A percentile compares a stretch with the other conserved stretches of the same genome.
Conservation (phyloP, 106 monocot species). For the Apostasia ramifera region DNA sequence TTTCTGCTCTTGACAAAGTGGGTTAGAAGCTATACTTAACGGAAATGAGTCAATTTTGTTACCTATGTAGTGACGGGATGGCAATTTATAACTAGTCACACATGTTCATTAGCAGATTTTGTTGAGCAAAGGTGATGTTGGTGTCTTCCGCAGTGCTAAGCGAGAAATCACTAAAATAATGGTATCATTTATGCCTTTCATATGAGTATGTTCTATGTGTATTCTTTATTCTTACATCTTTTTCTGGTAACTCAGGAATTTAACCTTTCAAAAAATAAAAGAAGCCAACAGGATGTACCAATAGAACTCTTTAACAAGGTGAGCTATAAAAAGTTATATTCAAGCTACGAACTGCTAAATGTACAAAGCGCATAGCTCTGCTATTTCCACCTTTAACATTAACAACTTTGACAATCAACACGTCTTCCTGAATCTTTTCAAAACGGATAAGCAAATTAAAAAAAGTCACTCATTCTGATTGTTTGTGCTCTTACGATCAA, state of each 20-base stretch:
- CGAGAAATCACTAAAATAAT: constrained; percentile 14
- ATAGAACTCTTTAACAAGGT: constrained; percentile 35
- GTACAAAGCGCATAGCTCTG: too few relatives aligned
- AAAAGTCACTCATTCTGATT: too few relatives aligned
- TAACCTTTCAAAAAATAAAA: constrained; percentile 21
- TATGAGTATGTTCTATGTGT: not conserved
- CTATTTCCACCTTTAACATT: too few relatives aligned
- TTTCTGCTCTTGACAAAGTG: too few relatives aligned
- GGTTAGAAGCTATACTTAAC: too few relatives aligned
- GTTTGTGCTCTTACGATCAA: too few relatives aligned
- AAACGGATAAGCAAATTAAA: too few relatives aligned
- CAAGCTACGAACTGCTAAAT: too few relatives aligned
- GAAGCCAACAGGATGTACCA: constrained; percentile 16
- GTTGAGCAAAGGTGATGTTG: constrained; percentile 23
- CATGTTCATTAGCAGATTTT: constrained; percentile 16
- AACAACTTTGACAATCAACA: too few relatives aligned
- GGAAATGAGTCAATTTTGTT: not conserved
- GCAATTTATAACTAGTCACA: not conserved
- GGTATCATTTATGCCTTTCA: not conserved
- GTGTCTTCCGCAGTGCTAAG: constrained; percentile 24
- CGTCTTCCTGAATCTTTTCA: too few relatives aligned
- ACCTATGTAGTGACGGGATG: not conserved
- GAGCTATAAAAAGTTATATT: not conserved
- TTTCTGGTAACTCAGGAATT: constrained; percentile 16
- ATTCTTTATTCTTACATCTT: not conserved